These are phyloP conservation scores for Talaromyces proteolyticus DNA, from an alignment of 495 filamentous ascomycete genomes.

Conservation along the genomic window DNA sequence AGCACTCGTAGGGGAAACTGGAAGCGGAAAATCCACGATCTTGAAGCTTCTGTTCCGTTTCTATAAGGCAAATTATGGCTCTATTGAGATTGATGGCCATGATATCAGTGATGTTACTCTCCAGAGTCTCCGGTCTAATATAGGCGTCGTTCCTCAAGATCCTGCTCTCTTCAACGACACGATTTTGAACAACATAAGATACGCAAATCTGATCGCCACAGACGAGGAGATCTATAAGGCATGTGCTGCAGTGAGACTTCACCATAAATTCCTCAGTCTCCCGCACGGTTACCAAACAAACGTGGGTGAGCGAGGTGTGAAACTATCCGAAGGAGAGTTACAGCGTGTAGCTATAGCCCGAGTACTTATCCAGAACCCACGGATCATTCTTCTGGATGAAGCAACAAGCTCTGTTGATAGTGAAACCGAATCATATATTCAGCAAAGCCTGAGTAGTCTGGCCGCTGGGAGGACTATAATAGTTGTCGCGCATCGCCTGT, in stretches of 20 bases:
- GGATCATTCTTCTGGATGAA: slow-evolving; percentile 93
- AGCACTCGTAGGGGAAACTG: slow-evolving; percentile 83
- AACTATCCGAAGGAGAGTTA: slow-evolving; percentile 92
- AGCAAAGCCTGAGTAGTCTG: slow-evolving; percentile 83
- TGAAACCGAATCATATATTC: slow-evolving; percentile 89
- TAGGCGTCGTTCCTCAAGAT: slow-evolving; percentile 85
- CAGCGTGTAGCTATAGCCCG: slow-evolving; percentile 88
- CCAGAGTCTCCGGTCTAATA: slow-evolving; percentile 83
- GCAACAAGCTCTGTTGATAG: slow-evolving; percentile 92
- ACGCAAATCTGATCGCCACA: slow-evolving; percentile 82
- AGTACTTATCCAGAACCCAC: slow-evolving; percentile 86
- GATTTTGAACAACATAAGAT: slow-evolving; percentile 78
- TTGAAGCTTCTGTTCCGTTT: slow-evolving; percentile 89
- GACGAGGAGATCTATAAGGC: slow-evolving; percentile 54
- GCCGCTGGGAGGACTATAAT: slow-evolving; percentile 88
- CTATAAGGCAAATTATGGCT: slow-evolving; percentile 78
- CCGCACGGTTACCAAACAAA: slow-evolving; percentile 91
- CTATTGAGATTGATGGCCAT: slow-evolving; percentile 76
- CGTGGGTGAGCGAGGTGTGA: slow-evolving; percentile 89
- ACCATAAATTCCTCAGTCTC: slow-evolving; percentile 78
- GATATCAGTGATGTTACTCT: slow-evolving; percentile 79
- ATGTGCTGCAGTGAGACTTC: slow-evolving; percentile 71
- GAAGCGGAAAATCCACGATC: slow-evolving; percentile 90
- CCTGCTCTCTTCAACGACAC: slow-evolving; percentile 66
- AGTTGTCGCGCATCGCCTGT: slow-evolving; percentile 89